Conservation (phyloP, 129 eudicot species). For the Heracleum sosnowskyi region DNA sequence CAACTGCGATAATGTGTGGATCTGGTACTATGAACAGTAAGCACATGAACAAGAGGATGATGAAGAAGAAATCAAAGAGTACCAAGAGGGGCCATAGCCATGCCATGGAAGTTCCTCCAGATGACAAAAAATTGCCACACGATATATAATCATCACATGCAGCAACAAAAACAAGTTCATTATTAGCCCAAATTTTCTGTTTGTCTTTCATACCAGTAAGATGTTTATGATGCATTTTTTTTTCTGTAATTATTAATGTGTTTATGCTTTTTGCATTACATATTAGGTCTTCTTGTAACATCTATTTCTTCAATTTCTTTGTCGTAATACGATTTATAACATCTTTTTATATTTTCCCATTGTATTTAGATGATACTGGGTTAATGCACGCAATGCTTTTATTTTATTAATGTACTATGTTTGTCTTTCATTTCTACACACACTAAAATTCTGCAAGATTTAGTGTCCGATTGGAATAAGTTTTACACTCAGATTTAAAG, state of each 20-base stretch:
- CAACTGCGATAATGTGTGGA: slow-evolving; percentile 38
- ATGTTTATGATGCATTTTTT: background rate
- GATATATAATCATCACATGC: background rate
- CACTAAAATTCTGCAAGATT: no score
- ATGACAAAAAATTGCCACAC: background rate
- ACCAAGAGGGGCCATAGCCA: background rate
- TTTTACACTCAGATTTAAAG: no score
- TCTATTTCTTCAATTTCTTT: background rate
- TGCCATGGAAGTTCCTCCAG: background rate
- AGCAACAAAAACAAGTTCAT: background rate
- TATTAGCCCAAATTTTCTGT: background rate
- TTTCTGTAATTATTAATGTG: background rate
- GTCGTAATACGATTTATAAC: background rate
- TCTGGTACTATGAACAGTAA: background rate
- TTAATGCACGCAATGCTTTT: background rate
- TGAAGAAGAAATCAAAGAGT: background rate
- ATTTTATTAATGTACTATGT: background rate
- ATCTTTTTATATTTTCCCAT: background rate
- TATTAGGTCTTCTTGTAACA: background rate
- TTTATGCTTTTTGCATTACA: background rate
- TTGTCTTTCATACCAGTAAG: background rate
- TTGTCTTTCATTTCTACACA: background rate
- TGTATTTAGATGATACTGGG: background rate
- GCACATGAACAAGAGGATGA: background rate
- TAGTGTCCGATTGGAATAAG: no score